Evolutionary conservation across 257 asterid genomes (phyloP).

Genomic region (Plantago ovata): DNA sequence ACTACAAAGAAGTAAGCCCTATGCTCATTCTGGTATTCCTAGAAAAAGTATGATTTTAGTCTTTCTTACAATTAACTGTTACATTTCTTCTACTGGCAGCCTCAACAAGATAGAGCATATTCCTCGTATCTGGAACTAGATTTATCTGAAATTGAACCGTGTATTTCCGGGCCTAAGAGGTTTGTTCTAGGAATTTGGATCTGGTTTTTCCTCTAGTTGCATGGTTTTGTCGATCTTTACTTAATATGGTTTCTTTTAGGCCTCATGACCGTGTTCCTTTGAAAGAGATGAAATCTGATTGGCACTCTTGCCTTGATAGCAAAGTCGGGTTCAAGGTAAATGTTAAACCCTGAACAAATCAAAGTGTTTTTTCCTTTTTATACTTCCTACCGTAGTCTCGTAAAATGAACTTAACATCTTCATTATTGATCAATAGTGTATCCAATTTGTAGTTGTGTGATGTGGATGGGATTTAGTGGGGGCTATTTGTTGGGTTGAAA

Average conservation of each 20-base stretch:
- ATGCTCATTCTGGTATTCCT: slow-evolving; percentile 2
- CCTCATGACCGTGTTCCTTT: slow-evolving; percentile 91
- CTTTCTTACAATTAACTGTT: slow-evolving; percentile 13
- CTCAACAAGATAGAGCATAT: slow-evolving; percentile 78
- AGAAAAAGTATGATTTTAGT: not conserved
- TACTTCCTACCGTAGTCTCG: too few relatives aligned
- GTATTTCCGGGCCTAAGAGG: slow-evolving; percentile 96
- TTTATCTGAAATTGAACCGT: slow-evolving; percentile 74
- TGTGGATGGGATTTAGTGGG: too few relatives aligned
- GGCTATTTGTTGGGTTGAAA: too few relatives aligned
- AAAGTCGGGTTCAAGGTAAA: slow-evolving; percentile 94
- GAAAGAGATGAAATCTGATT: slow-evolving; percentile 89
- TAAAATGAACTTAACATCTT: slow-evolving; percentile 9
- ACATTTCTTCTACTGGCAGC: slow-evolving; percentile 43
- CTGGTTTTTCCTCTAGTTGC: slow-evolving; percentile 3
- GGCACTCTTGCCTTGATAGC: slow-evolving; percentile 90
- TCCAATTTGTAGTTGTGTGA: too few relatives aligned
- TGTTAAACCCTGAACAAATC: slow-evolving; percentile 9
- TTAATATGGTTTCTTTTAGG: slow-evolving; percentile 36
- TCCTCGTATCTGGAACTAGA: slow-evolving; percentile 67
- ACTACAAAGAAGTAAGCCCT: slow-evolving; percentile 67
- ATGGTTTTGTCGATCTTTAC: slow-evolving; percentile 13
- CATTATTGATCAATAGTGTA: not conserved
- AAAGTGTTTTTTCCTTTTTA: slow-evolving; percentile 9
- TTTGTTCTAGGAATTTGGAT: slow-evolving; percentile 13